phyloP scores from a whole-genome alignment of 1,139 yeast species.

The Casaregolazyma suthepensis region DNA sequence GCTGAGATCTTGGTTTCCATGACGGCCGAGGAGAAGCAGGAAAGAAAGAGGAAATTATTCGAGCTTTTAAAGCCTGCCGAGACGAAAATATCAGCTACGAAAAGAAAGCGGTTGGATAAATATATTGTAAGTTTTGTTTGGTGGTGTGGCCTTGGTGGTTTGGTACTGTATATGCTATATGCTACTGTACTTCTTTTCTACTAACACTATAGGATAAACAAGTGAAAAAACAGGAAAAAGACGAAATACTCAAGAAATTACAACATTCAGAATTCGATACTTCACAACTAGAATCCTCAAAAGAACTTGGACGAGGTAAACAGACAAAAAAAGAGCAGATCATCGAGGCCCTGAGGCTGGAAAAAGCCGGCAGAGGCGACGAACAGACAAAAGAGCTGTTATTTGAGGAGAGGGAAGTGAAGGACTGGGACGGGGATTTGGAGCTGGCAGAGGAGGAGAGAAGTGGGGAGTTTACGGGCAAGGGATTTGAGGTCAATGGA shows the following conservation, averaged over 20 bases:
- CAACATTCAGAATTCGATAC: slow-evolving; percentile 64
- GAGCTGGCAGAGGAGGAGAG: slow-evolving; percentile 19
- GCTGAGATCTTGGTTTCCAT: slow-evolving; percentile 51
- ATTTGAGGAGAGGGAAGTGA: slow-evolving; percentile 63
- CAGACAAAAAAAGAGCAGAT: slow-evolving; percentile 67
- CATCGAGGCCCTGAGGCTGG: slow-evolving; percentile 68
- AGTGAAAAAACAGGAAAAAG: slow-evolving; percentile 82
- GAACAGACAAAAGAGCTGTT: slow-evolving; percentile 51
- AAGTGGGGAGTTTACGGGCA: not conserved
- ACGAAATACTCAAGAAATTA: slow-evolving; percentile 65
- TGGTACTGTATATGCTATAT: too few species aligned
- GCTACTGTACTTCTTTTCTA: not conserved
- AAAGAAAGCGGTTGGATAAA: slow-evolving; percentile 55
- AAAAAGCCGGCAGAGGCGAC: slow-evolving; percentile 65
- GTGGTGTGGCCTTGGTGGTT: too few species aligned
- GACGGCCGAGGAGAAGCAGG: slow-evolving; percentile 50
- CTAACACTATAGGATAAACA: slow-evolving; percentile 59
- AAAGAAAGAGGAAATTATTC: slow-evolving; percentile 59
- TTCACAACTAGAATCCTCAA: slow-evolving; percentile 58
- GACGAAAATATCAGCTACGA: slow-evolving; percentile 62
- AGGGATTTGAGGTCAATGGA: too few species aligned
- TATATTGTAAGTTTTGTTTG: slow-evolving; percentile 37
- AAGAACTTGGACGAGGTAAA: slow-evolving; percentile 70
- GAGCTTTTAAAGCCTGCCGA: slow-evolving; percentile 48
- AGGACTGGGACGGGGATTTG: slow-evolving; percentile 52